Conservation (phyloP, 805 yeast genomes). For the Zygosaccharomyces bailii region DNA sequence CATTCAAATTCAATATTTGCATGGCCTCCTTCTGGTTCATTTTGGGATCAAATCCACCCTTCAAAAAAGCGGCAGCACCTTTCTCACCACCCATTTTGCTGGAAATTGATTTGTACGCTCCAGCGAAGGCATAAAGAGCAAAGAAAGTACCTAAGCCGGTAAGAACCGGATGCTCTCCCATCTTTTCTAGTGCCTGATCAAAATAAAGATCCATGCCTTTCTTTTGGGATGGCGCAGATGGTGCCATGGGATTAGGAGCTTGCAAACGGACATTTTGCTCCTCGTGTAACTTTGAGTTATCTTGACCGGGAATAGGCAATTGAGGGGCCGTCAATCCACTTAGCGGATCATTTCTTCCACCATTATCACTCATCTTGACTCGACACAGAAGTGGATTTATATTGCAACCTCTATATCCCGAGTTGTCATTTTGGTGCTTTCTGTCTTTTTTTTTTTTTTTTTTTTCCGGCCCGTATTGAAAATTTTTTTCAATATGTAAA, state of each 20-base stretch:
- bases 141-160: conserved; percentile 68
- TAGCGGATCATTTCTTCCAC: conserved; percentile 10
- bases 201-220: conserved; percentile 56
- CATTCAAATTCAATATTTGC: conserved; percentile 73
- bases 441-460: conserved; percentile 8
- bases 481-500: too few relatives aligned
- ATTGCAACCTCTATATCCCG: not conserved
- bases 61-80: conserved; percentile 50
- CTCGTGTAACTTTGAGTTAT: conserved; percentile 11
- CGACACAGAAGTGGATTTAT: not conserved
- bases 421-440: not conserved
- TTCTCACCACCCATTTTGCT: conserved; percentile 56
- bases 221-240: conserved; percentile 25
- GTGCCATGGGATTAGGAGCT: conserved; percentile 22
- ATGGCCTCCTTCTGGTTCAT: conserved; percentile 88
- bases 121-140: conserved; percentile 61
- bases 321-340: conserved; percentile 25
- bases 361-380: conserved; percentile 8
- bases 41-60: conserved; percentile 90
- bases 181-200: conserved; percentile 53
- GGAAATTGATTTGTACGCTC: conserved; percentile 51
- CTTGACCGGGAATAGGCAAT: conserved; percentile 31
- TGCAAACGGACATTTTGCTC: conserved; percentile 15
- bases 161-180: conserved; percentile 74
- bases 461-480: conserved; percentile 2